Percentiles rank a stretch among this genome's conserved stretches.
Conservation (phyloP, 495 filamentous ascomycete species). For the Cercophora samala region DNA sequence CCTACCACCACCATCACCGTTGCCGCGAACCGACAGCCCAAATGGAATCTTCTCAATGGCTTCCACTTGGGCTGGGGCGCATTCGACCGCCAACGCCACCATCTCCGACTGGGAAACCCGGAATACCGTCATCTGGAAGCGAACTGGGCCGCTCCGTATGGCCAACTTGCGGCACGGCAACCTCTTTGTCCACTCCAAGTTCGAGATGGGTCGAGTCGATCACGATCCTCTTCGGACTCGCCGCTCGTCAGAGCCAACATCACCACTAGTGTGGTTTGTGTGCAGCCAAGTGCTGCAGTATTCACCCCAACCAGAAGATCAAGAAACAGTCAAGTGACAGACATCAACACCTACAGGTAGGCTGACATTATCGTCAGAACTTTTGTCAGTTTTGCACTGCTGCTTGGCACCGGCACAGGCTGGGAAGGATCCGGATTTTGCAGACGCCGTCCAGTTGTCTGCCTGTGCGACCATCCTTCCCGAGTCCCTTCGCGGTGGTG, state of each 20-base stretch:
- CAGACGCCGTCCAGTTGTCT: background rate
- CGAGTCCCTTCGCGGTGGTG: background rate
- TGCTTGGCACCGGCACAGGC: too few relatives aligned
- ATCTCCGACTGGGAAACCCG: background rate
- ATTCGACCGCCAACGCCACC: background rate
- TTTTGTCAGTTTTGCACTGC: too few relatives aligned
- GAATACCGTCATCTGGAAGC: background rate
- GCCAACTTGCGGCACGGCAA: slow-evolving; percentile 4
- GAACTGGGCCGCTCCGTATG: background rate
- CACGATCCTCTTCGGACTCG: background rate
- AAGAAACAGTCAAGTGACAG: background rate
- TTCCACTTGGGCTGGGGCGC: too few relatives aligned
- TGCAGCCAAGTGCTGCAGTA: background rate
- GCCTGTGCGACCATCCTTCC: background rate
- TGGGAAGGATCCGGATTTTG: too few relatives aligned
- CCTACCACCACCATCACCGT: background rate
- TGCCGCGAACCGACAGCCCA: too few relatives aligned
- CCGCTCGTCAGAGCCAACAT: background rate
- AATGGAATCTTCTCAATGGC: too few relatives aligned
- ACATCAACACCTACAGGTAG: background rate
- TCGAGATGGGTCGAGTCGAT: background rate
- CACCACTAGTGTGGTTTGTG: slow-evolving; percentile 1
- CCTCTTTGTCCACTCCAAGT: background rate
- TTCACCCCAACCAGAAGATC: background rate
- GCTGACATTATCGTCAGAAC: too few relatives aligned